Percentiles rank a stretch among this genome's conserved stretches.
phyloP scores from a whole-genome alignment of 768 basidiomycete species.

The Macrolepiota albuminosa region DNA sequence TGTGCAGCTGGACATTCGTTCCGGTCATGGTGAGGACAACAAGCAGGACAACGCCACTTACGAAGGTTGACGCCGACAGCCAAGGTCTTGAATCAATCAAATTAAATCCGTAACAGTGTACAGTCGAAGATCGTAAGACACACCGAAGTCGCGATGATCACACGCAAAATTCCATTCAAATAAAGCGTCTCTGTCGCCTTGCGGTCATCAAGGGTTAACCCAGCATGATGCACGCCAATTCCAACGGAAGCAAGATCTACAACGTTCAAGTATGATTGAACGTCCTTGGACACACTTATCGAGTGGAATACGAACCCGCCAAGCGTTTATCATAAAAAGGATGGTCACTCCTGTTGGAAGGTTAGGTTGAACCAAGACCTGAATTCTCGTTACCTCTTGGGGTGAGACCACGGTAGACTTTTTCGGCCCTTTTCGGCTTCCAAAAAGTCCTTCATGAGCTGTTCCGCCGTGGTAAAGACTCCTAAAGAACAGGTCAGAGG shows the following conservation, averaged over 20 bases:
- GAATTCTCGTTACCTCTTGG: conserved; percentile 37
- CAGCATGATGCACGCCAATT: conserved; percentile 92
- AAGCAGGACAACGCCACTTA: conserved; percentile 29
- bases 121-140: conserved; percentile 17
- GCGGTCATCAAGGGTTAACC: conserved; percentile 71
- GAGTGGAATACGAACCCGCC: conserved; percentile 36
- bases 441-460: conserved; percentile 68
- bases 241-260: conserved; percentile 65
- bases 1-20: conserved; percentile 63
- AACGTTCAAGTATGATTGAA: background rate
- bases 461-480: conserved; percentile 66
- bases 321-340: conserved; percentile 67
- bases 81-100: conserved; percentile 59
- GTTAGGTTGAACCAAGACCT: background rate
- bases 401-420: conserved; percentile 64
- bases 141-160: conserved; percentile 84
- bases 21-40: conserved; percentile 1
- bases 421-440: conserved; percentile 45
- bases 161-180: conserved; percentile 52
- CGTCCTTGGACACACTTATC: background rate
- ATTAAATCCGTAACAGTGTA: background rate
- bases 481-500: conserved; percentile 28
- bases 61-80: conserved; percentile 97
- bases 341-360: conserved; percentile 42
- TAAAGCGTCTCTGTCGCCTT: conserved; percentile 71